Percentiles rank a stretch among this genome's conserved stretches.
Evolutionary conservation across 768 basidiomycete genomes (phyloP).

Genomic region (Xerocomus potaroensis): DNA sequence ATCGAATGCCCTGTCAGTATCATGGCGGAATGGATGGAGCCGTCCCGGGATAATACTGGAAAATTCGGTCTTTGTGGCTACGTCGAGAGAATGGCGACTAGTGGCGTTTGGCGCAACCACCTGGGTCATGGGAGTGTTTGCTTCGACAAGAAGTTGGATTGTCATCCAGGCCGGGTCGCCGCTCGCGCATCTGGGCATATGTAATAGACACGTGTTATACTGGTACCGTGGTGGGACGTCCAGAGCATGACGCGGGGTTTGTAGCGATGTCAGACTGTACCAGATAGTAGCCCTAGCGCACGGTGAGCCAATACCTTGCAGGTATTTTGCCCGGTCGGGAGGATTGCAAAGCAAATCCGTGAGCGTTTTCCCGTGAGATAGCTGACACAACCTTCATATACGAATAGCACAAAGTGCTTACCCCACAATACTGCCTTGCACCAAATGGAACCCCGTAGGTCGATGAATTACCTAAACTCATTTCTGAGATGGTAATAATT

Average conservation of each 20-base stretch:
- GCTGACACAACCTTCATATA: neutral
- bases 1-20: neutral
- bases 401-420: conserved; percentile 21
- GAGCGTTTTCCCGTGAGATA: neutral
- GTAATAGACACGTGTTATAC: conserved; percentile 1
- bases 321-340: too few relatives aligned
- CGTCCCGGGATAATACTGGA: neutral
- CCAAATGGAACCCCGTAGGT: conserved; percentile 2
- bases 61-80: neutral
- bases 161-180: conserved; percentile 3
- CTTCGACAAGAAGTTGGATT: conserved; percentile 1
- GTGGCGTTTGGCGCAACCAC: neutral
- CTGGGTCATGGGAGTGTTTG: conserved; percentile 1
- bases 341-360: too few relatives aligned
- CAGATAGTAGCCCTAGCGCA: neutral
- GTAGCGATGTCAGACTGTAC: neutral
- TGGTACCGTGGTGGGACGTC: neutral
- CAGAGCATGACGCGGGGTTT: neutral
- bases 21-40: neutral
- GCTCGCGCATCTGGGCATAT: neutral
- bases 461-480: conserved; percentile 2
- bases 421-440: conserved; percentile 12
- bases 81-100: too few relatives aligned
- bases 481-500: neutral
- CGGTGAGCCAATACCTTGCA: neutral